A percentile compares a stretch with the other conserved stretches of the same genome.
These are phyloP conservation scores for Aspergillus neoniger DNA, from an alignment of 2,329 filamentous ascomycete genomes.

Conservation along the genomic window DNA sequence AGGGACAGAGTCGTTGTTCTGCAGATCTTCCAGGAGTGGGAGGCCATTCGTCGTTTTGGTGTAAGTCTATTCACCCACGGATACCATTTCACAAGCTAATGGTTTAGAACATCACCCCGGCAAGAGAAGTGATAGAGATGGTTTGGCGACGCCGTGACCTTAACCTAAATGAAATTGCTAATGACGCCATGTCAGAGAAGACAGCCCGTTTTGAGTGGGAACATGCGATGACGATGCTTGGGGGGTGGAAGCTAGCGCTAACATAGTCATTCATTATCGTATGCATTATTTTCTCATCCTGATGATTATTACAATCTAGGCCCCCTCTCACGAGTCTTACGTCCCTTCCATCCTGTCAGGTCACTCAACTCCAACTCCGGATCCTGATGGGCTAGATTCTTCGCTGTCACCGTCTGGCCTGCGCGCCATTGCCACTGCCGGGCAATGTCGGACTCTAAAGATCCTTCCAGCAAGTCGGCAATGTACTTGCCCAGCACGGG, in stretches of 20 bases:
- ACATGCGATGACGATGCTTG: conserved; percentile 27
- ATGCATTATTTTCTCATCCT: too few species aligned
- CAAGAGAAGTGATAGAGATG: conserved; percentile 30
- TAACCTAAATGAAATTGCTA: not conserved
- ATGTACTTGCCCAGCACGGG: conserved; percentile 34
- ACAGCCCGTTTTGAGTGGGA: conserved; percentile 28
- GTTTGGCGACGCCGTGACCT: conserved; percentile 32
- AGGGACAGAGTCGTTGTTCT: conserved; percentile 25
- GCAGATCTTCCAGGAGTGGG: conserved; percentile 25
- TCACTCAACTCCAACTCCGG: not conserved
- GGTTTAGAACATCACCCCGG: conserved; percentile 27
- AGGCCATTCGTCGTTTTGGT: conserved; percentile 27
- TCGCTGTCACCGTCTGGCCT: conserved; percentile 24
- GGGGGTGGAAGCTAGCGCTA: conserved; percentile 29
- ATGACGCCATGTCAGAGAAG: conserved; percentile 23
- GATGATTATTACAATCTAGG: not conserved
- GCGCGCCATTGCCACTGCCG: conserved; percentile 30
- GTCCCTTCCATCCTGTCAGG: conserved; percentile 2
- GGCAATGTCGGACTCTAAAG: conserved; percentile 24
- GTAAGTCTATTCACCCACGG: conserved; percentile 10
- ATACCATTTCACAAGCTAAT: not conserved
- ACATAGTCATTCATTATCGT: conserved; percentile 14
- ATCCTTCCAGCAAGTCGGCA: conserved; percentile 30
- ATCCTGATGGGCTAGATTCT: not conserved
- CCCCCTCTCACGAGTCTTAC: not conserved